phyloP scores from a whole-genome alignment of 1,284 basidiomycete species.

The Meripilus lineatus region DNA sequence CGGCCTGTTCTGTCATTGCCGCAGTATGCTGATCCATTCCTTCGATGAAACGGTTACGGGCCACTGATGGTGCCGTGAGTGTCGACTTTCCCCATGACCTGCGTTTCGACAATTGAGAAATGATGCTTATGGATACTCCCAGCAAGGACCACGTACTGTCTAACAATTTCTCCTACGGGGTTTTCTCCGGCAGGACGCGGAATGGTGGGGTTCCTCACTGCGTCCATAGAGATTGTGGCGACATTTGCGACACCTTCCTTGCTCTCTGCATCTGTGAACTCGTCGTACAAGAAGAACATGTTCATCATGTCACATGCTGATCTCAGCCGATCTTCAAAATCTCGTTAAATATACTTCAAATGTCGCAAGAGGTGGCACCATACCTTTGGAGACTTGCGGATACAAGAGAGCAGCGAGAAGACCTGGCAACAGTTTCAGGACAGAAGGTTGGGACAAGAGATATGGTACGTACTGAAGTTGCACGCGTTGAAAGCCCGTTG shows the following conservation, averaged over 20 bases:
- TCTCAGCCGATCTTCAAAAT: slow-evolving; percentile 14
- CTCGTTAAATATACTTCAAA: not conserved
- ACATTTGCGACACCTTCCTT: slow-evolving; percentile 6
- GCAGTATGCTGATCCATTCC: slow-evolving; percentile 19
- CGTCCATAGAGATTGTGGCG: slow-evolving; percentile 20
- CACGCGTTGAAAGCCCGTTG: slow-evolving; percentile 19
- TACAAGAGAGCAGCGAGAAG: slow-evolving; percentile 17
- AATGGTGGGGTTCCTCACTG: slow-evolving; percentile 14
- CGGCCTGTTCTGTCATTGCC: slow-evolving; percentile 18
- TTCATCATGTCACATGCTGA: slow-evolving; percentile 21
- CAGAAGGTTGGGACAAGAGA: not conserved
- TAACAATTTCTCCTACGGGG: slow-evolving; percentile 18
- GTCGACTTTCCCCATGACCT: slow-evolving; percentile 13
- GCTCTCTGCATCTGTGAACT: slow-evolving; percentile 18
- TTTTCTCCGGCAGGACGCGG: slow-evolving; percentile 11
- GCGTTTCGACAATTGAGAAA: not conserved
- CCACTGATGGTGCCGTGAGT: slow-evolving; percentile 4
- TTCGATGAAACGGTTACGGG: slow-evolving; percentile 16
- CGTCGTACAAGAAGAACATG: slow-evolving; percentile 22
- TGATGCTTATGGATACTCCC: not conserved
- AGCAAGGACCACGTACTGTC: slow-evolving; percentile 16
- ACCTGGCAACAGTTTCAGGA: slow-evolving; percentile 6
- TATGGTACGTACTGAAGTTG: slow-evolving; percentile 18
- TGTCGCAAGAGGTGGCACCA: not conserved
- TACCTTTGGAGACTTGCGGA: slow-evolving; percentile 10